Base-by-base conservation (phyloP, 2,329 filamentous ascomycete genomes). In the Fusarium begoniae region DNA sequence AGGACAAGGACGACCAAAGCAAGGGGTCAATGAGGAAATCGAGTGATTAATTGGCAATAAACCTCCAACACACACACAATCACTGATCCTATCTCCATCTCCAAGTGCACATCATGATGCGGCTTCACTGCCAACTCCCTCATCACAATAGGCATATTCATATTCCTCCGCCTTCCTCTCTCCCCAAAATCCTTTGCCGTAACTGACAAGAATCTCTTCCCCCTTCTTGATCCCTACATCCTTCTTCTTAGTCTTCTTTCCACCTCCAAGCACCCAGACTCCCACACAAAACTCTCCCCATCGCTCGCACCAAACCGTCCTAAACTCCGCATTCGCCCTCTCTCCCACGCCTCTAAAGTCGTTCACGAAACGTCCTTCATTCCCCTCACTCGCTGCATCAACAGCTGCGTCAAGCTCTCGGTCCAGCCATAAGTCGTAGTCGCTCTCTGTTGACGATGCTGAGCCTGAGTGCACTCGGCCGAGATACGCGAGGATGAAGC, bases 141-240 rank as follows among this genome's bases (percentile, higher is more conserved):
- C 73, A 24, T 62, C 56, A 20, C 56, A 37, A 30, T 62, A 55
- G 17, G 51, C 43, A 37, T 32, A 40, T 8, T 74, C 72, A 22
- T 59, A 68, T 18, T 68, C 74, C 8, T 75, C 74, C 4, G 9
- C 45, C 53, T 47, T 77, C 75, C 81, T 86, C 80, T 80, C 78
- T 83, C 85, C 78, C 90, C 90, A 92, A 72, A 93, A 92, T 2
- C 91, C 91, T 79, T 90, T 92, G 11, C 90, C 91, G 76, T 92
- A 92, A 73, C 89, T 91, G 18, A 92, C 88, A 58, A 92, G 78
- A 60, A 92, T 88, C 84, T 92, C 91, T 69, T 90, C 86, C 4
- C 90, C 90, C 81, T 88, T 90, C 55, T 78, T 85, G 35, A 91
- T 86, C 2, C 86, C 82, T 63, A 73, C 70, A 69, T 77, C 51